Evolutionary conservation across 31 red algal species (phyloP).

Genomic region (Odonthalia washingtoniensis): DNA sequence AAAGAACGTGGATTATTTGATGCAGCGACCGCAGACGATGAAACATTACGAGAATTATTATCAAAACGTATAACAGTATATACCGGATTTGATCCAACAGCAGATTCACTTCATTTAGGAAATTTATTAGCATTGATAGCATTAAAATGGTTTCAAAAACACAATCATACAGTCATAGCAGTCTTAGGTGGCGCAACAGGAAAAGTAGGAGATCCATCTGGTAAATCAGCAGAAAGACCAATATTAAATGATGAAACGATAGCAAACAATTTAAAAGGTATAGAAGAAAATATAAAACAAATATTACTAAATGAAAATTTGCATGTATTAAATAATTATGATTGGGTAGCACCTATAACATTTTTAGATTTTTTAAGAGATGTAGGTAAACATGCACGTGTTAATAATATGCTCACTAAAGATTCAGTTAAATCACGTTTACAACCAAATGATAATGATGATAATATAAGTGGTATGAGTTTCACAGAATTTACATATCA

Average conservation of each 20-base stretch:
- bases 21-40: constrained; percentile 51
- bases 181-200: constrained; percentile 94
- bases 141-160: constrained; percentile 85
- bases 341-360: constrained; percentile 76
- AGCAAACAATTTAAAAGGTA: constrained; percentile 64
- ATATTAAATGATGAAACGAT: constrained; percentile 70
- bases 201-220: constrained; percentile 89
- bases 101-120: constrained; percentile 95
- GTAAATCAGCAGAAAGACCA: constrained; percentile 81
- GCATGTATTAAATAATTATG: constrained; percentile 86
- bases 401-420: constrained; percentile 92
- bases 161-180: constrained; percentile 75
- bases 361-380: constrained; percentile 98
- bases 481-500: constrained; percentile 99
- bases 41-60: constrained; percentile 38
- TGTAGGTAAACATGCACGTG: constrained; percentile 88
- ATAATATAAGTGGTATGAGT: too few species aligned
- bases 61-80: constrained; percentile 59
- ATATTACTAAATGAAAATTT: constrained; percentile 53
- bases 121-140: constrained; percentile 88
- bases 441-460: constrained; percentile 69
- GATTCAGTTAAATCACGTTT: constrained; percentile 85
- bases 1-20: constrained; percentile 71
- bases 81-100: constrained; percentile 94
- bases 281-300: constrained; percentile 83